Conservation (phyloP, 495 filamentous ascomycete genomes). For the Neurospora sp. region DNA sequence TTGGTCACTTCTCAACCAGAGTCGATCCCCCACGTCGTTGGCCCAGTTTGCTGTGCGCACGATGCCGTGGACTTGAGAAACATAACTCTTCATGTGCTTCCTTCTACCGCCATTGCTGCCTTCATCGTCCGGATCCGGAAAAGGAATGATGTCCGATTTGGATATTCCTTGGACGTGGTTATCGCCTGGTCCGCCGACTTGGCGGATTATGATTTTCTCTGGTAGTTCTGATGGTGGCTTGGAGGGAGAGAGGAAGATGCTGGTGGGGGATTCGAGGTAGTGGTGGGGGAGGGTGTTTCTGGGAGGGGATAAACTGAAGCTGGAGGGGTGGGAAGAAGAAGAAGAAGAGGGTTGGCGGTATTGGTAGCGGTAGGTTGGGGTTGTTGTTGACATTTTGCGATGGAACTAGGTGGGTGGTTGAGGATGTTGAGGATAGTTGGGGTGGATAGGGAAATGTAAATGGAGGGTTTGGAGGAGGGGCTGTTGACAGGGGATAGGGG, state of each 20-base stretch:
- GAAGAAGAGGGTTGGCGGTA: background rate
- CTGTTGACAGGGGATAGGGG: background rate
- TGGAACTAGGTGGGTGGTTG: background rate
- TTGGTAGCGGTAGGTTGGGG: slow-evolving; percentile 7
- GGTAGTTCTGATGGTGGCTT: background rate
- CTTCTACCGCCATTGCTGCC: background rate
- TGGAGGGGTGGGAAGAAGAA: background rate
- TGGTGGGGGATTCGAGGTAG: slow-evolving; percentile 10
- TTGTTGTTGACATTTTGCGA: background rate
- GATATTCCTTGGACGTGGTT: slow-evolving; percentile 19
- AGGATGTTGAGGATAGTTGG: background rate
- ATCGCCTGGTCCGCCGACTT: slow-evolving; percentile 10
- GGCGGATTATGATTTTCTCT: slow-evolving; percentile 15
- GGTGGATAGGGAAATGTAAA: background rate
- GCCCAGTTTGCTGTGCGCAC: background rate
- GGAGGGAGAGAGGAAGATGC: slow-evolving; percentile 2
- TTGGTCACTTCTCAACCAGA: slow-evolving; percentile 12
- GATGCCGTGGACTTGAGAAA: slow-evolving; percentile 5
- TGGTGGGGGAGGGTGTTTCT: background rate
- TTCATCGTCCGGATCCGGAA: background rate
- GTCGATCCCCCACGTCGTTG: slow-evolving; percentile 4
- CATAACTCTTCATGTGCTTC: background rate
- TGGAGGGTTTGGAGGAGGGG: background rate
- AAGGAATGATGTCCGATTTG: background rate
- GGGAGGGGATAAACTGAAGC: background rate